These are phyloP conservation scores for Coprinopsis marcescibilis DNA, from an alignment of 768 basidiomycete genomes.

Conservation along the genomic window DNA sequence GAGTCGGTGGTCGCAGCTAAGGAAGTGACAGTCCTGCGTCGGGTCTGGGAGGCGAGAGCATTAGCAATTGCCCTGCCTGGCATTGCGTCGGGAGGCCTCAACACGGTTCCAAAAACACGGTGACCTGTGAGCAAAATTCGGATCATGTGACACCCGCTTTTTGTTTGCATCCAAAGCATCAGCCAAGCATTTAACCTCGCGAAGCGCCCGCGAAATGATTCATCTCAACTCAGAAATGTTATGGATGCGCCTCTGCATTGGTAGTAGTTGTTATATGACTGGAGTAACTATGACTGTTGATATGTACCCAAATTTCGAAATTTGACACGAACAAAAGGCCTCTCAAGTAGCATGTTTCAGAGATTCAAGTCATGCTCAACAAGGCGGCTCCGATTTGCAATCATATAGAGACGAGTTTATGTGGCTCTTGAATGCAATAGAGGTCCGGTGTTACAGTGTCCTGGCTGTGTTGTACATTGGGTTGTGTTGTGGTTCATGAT, in stretches of 20 bases:
- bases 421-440: too few relatives aligned
- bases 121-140: slow-evolving; percentile 4
- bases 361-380: too few relatives aligned
- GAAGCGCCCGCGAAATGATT: not conserved
- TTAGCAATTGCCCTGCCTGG: slow-evolving; percentile 6
- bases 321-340: too few relatives aligned
- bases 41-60: slow-evolving; percentile 1
- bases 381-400: too few relatives aligned
- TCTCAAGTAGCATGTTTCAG: too few relatives aligned
- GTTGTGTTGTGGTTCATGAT: slow-evolving; percentile 13
- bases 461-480: not conserved
- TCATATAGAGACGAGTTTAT: too few relatives aligned
- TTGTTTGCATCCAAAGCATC: slow-evolving; percentile 1
- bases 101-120: slow-evolving; percentile 3
- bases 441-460: too few relatives aligned
- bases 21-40: slow-evolving; percentile 3
- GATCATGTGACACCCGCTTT: slow-evolving; percentile 3
- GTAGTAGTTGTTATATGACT: too few relatives aligned
- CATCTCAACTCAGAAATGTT: not conserved
- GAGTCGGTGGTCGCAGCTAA: not conserved
- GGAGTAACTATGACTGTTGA: too few relatives aligned
- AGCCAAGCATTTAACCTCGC: slow-evolving; percentile 1
- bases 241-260: not conserved
- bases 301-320: too few relatives aligned
- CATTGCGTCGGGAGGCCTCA: slow-evolving; percentile 4